These are phyloP conservation scores for Claviceps sp. DNA, from an alignment of 2,329 filamentous ascomycete species.

Conservation along the genomic window DNA sequence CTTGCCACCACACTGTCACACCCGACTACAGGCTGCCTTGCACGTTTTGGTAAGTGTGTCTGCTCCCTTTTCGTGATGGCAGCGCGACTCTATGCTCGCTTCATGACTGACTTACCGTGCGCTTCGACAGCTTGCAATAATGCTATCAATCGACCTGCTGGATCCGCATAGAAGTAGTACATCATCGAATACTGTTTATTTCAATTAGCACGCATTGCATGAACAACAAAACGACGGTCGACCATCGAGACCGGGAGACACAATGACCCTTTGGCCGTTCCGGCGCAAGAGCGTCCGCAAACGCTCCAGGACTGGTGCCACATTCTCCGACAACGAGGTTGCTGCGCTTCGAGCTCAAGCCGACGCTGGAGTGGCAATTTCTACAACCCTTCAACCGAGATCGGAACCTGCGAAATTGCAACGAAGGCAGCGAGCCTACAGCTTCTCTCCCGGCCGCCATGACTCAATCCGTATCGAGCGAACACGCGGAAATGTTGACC, in stretches of 20 bases:
- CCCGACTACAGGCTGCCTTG: background rate
- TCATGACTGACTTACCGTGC: background rate
- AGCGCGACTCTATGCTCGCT: background rate
- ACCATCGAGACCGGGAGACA: constrained; percentile 4
- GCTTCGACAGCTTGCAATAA: constrained; percentile 3
- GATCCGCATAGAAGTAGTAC: background rate
- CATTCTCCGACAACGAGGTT: constrained; percentile 39
- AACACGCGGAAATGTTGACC: constrained; percentile 7
- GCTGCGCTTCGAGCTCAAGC: constrained; percentile 22
- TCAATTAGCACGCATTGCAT: constrained; percentile 1
- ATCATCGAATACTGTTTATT: background rate
- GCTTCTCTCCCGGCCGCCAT: constrained; percentile 47
- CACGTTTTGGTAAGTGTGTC: background rate
- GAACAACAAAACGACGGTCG: background rate
- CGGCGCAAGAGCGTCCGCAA: constrained; percentile 58
- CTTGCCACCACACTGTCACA: background rate
- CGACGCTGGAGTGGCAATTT: constrained; percentile 15
- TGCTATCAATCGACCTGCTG: constrained; percentile 4
- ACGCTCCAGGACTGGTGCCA: constrained; percentile 38
- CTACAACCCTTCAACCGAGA: constrained; percentile 25
- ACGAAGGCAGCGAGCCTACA: constrained; percentile 38
- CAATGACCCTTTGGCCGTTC: constrained; percentile 77
- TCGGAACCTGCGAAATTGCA: constrained; percentile 34
- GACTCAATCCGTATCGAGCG: constrained; percentile 35
- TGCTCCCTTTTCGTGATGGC: background rate